phyloP scores from a whole-genome alignment of 179 eudicot species.

The Heliamphora pulchella region DNA sequence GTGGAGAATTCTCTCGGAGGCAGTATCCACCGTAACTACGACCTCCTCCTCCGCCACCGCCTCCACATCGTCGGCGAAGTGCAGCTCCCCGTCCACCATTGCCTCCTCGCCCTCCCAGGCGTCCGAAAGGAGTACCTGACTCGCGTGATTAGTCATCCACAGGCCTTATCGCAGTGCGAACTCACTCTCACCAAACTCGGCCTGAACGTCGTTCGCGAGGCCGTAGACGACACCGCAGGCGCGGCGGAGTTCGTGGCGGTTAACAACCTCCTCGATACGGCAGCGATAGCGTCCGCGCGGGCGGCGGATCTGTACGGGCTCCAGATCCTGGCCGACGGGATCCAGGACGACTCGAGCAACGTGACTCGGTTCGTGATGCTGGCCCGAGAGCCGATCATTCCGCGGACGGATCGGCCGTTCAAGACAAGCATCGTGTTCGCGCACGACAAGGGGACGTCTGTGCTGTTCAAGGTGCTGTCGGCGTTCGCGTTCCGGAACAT shows the following conservation, averaged over 20 bases:
- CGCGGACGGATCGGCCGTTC: constrained; percentile 55
- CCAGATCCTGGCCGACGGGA: constrained; percentile 63
- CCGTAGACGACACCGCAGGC: constrained; percentile 89
- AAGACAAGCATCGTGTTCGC: constrained; percentile 78
- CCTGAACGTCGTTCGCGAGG: constrained; percentile 59
- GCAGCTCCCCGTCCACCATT: constrained; percentile 72
- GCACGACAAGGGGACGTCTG: constrained; percentile 50
- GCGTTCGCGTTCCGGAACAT: constrained; percentile 69
- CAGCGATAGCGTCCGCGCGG: constrained; percentile 74
- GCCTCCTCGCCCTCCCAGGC: constrained; percentile 70
- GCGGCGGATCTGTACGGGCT: constrained; percentile 80
- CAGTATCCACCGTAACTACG: constrained; percentile 78
- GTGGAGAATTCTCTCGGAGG: constrained; percentile 89
- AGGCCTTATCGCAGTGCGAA: constrained; percentile 79
- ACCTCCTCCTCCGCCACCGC: constrained; percentile 76
- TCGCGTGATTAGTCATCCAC: constrained; percentile 77
- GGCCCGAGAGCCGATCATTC: constrained; percentile 64
- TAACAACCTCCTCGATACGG: constrained; percentile 59
- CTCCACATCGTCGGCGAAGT: constrained; percentile 87
- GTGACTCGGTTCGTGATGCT: constrained; percentile 65
- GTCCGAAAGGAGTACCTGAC: constrained; percentile 55
- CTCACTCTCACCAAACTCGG: constrained; percentile 62
- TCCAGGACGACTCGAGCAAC: constrained; percentile 74
- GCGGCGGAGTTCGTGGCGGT: constrained; percentile 75
- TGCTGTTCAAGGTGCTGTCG: constrained; percentile 63